These are phyloP conservation scores for Hansfordia pulvinata DNA, from an alignment of 2,329 filamentous ascomycete genomes.

Conservation along the genomic window DNA sequence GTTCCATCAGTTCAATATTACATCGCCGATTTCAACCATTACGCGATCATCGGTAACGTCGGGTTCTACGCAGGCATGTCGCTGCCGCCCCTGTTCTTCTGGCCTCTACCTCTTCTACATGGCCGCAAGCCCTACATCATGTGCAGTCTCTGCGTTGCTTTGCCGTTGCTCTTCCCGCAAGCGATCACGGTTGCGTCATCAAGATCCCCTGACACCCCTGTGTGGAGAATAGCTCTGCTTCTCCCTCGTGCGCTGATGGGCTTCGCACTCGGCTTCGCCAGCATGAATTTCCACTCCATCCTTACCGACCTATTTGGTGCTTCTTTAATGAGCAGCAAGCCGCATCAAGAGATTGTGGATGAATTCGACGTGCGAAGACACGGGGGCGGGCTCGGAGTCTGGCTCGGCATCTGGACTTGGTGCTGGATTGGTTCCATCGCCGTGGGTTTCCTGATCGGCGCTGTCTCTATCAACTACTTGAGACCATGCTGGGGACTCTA, in stretches of 20 bases:
- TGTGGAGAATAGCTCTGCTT: constrained; percentile 48
- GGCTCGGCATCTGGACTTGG: constrained; percentile 69
- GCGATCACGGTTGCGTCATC: constrained; percentile 48
- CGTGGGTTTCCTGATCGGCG: constrained; percentile 59
- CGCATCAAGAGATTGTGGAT: constrained; percentile 59
- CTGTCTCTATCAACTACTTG: constrained; percentile 49
- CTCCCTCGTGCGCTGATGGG: constrained; percentile 53
- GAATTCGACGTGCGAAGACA: constrained; percentile 57
- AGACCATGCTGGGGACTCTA: constrained; percentile 66
- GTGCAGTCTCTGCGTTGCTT: constrained; percentile 49
- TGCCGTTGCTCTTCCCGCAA: constrained; percentile 66
- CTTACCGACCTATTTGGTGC: constrained; percentile 66
- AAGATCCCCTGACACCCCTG: constrained; percentile 38
- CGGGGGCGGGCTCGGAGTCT: constrained; percentile 67
- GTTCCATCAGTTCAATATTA: constrained; percentile 71
- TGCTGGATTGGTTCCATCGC: constrained; percentile 61
- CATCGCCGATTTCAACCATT: constrained; percentile 54
- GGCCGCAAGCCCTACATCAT: constrained; percentile 69
- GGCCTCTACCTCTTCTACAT: constrained; percentile 63
- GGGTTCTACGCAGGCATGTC: constrained; percentile 59
- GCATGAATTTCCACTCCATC: constrained; percentile 62
- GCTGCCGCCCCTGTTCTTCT: constrained; percentile 54
- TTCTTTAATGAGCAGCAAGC: constrained; percentile 57
- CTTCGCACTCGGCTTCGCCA: constrained; percentile 56
- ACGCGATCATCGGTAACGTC: constrained; percentile 60